These are phyloP conservation scores for Candida chilensis DNA, from an alignment of 805 yeast species.

Conservation along the genomic window DNA sequence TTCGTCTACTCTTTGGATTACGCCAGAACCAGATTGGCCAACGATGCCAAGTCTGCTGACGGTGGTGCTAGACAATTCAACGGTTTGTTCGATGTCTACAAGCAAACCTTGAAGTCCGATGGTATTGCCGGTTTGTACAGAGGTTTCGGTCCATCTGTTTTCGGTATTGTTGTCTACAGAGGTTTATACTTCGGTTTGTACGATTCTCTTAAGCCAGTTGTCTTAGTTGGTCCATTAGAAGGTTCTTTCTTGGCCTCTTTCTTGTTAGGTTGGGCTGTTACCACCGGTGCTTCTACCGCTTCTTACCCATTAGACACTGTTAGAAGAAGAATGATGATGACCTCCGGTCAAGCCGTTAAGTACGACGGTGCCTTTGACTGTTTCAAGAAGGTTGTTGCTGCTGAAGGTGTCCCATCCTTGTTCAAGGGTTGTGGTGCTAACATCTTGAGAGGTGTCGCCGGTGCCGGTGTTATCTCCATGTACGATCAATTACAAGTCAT, in stretches of 20 bases:
- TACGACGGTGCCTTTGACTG: conserved; percentile 93
- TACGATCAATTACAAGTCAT: conserved; percentile 95
- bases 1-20: conserved; percentile 95
- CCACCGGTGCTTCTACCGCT: conserved; percentile 98
- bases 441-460: conserved; percentile 99
- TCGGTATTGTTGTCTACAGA: conserved; percentile 97
- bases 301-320: conserved; percentile 98
- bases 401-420: conserved; percentile 88
- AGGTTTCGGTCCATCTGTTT: conserved; percentile 98
- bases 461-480: conserved; percentile 98
- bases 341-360: conserved; percentile 97
- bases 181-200: conserved; percentile 98
- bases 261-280: conserved; percentile 95
- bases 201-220: conserved; percentile 94
- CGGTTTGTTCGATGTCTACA: conserved; percentile 95
- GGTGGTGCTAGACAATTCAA: conserved; percentile 96
- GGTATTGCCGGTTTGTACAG: conserved; percentile 98
- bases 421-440: conserved; percentile 99
- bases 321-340: conserved; percentile 99
- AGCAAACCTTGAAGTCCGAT: conserved; percentile 89
- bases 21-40: conserved; percentile 98
- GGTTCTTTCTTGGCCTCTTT: conserved; percentile 93
- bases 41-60: conserved; percentile 88
- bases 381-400: conserved; percentile 85
- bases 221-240: conserved; percentile 89